Evolutionary conservation across 495 filamentous ascomycete species (phyloP).

Genomic region (Hapsidospora chrysogenum): DNA sequence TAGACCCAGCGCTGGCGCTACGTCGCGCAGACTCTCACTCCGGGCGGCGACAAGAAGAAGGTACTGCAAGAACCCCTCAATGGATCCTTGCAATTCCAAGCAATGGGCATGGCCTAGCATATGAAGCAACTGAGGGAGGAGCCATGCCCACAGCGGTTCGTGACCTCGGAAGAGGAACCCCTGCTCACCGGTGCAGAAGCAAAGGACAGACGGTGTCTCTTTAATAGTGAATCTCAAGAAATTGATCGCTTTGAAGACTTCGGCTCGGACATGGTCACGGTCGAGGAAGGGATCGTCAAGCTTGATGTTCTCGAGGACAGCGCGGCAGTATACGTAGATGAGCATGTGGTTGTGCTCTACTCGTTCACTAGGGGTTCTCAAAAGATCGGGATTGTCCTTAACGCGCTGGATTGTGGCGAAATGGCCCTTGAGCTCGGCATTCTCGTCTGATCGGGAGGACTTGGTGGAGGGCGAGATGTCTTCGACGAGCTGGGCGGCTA

Average conservation of each 20-base stretch:
- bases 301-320: constrained; percentile 50
- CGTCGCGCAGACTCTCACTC: constrained; percentile 24
- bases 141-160: constrained; percentile 65
- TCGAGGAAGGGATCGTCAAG: constrained; percentile 45
- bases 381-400: constrained; percentile 20
- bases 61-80: constrained; percentile 32
- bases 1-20: constrained; percentile 21
- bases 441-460: constrained; percentile 23
- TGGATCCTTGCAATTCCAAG: constrained; percentile 22
- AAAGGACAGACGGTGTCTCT: constrained; percentile 58
- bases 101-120: constrained; percentile 33
- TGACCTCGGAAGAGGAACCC: constrained; percentile 27
- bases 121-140: constrained; percentile 45
- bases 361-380: constrained; percentile 40
- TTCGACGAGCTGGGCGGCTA: constrained; percentile 49
- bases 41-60: constrained; percentile 19
- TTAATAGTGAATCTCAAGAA: constrained; percentile 51
- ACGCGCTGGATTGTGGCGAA: constrained; percentile 21
- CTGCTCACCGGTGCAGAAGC: constrained; percentile 20
- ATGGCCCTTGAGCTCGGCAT: constrained; percentile 22
- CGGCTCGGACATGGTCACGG: constrained; percentile 29
- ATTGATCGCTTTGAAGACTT: constrained; percentile 52
- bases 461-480: constrained; percentile 27
- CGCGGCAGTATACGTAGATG: constrained; percentile 66
- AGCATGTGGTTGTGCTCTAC: constrained; percentile 64